Base-by-base conservation (phyloP, 371 early-diverging fungal genomes). In the Funneliformis caledonium region DNA sequence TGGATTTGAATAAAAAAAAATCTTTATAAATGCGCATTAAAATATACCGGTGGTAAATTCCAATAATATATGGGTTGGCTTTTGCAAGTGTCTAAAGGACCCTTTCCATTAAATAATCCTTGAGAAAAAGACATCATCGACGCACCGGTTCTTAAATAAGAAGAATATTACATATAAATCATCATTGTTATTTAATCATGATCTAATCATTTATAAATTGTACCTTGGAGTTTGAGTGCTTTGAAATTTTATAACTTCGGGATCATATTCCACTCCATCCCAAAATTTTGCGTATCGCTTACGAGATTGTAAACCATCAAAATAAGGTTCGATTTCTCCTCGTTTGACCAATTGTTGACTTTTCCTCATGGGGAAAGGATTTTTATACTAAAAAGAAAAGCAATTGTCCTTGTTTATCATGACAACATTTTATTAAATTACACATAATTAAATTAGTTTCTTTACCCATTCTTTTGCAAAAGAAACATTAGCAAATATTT, bases 31-130 rank as follows among this genome's bases (percentile, higher is more conserved):
- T 81, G 43, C 3, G 81, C 59, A 19, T 81, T 81, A 31, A 80
- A 73, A 7, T 83, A 72, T n/a, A n/a, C n/a, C n/a, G n/a, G n/a
- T n/a, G n/a, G n/a, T n/a, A n/a, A n/a, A n/a, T n/a, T n/a, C n/a
- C n/a, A n/a, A n/a, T n/a, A n/a, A 48, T 80, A 82, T 6, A 83
- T 72, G 19, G 83, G 69, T 31, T 82, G 47, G 31, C 82, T 42
- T 1, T 61, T 42, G 1, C 65, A 22, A 16, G 50, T 26, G 4
- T 80, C 70, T 19, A 80, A 78, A 7, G 33, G 31, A 12, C 83
- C 82, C 33, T 48, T 50, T 12, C 52, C 70, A 48, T 76, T 67
- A 64, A 82, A 76, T 45, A 83, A 56, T 42, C 82, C 83, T 19
- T 80, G 56, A 7, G 80, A 48, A 56, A 64, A 82, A 42, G 83